Base-by-base conservation (phyloP, 495 filamentous ascomycete genomes). In the Aspergillus kassunensis region DNA sequence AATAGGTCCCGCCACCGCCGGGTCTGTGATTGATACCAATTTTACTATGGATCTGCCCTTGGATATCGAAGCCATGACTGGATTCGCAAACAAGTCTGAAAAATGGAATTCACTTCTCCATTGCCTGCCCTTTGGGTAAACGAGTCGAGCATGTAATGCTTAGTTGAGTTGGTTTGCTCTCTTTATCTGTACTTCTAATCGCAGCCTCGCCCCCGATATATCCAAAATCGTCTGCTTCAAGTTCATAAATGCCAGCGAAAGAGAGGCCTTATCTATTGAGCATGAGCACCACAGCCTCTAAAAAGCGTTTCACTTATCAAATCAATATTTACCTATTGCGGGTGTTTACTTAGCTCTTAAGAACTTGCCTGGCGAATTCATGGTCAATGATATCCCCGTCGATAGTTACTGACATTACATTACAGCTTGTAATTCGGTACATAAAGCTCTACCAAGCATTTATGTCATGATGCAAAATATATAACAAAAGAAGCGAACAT, bases 1-100 rank as follows among this genome's bases (percentile, higher is more conserved):
- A 6, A 15, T 27, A 78, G 76, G 74, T 78, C 13, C 78, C 78
- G 31, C 78, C 78, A 1, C 77, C 78, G 13, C 78, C 78, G 39
- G 77, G 77, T 19, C 67, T 79, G 54, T 80, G 60, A 58, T 47
- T 19, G n/a, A 31, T 18, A 41, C 19, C 7, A 11, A n/a, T n/a
- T n/a, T n/a, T 9, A 45, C 16, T 11, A 12, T 20, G 16, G 29
- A 29, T 10, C 21, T 15, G 21, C 21, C 16, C 35, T 53, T 53
- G 51, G 51, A 56, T 56, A 51, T 39, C 27, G 21, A 29, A 39
- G 25, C 18, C 39, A 25, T n/a, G 37, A 16, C 37, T 3, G 18
- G 1, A 6, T 11, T 21, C 8, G 8, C 37, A 21, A 27, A 9
- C 24, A 4, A 27, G 24, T 27, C 24, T 27, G 24, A 4, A 4